Base-by-base conservation (phyloP, 208 protist genomes). In the Vickermania ingenoplastis region DNA sequence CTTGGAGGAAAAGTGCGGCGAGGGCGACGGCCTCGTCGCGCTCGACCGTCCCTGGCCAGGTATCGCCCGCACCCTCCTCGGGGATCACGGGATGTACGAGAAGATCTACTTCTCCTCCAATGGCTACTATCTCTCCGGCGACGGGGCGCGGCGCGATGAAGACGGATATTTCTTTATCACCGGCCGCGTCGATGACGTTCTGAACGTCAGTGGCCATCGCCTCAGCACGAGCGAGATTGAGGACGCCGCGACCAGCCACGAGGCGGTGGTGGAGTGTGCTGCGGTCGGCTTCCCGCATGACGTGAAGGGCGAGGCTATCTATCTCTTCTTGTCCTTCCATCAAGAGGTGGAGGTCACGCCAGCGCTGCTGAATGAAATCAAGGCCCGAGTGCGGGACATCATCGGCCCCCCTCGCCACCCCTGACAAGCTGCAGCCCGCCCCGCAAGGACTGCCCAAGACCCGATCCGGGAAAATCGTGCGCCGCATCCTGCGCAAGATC, bases 151-250 rank as follows among this genome's bases (percentile, higher is more conserved):
- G 0, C 79, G 96, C n/a, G 97, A 99, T 62, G 52, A 62, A 13
- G 97, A 99, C 65, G 97, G 97, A 27, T 98, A 98, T 78, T 92
- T 91, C 62, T 98, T 94, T 94, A 97, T 99, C 59, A 98, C 94
- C 2, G 98, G 98, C 23, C 81, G 97, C 63, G 91, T 98, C 2
- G 97, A 99, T 67, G 94, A 99, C 72, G 96, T 98, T 26, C 85
- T 99, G 27, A 98, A 98, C 75, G 94, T 98, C 36, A 97, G 89
- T 53, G 97, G 97, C 26, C 97, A 99, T 68, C 83, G 97, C 59
- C 90, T 99, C 50, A 96, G 97, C 57, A 98, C 96, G 86, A 83
- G 92, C 53, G 97, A 98, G 59, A 73, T 98, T 17, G 96, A 98
- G 66, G 81, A 73, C 45, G 90, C 94, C n/a, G 69, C 97, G 11